Base-by-base conservation (phyloP, 345 rosid genomes). In the Hypericum perforatum region DNA sequence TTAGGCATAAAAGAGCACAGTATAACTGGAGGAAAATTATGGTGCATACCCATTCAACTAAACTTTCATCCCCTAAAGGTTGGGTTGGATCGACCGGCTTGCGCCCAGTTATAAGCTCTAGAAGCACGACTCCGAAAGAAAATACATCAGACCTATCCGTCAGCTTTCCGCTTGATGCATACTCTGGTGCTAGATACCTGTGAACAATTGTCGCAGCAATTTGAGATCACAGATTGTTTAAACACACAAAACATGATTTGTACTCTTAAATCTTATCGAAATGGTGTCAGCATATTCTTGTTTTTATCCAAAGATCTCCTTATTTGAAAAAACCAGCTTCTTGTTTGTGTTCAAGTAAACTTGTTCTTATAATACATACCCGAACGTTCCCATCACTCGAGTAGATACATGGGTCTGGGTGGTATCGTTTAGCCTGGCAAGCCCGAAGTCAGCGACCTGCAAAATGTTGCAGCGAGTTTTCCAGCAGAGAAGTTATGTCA, bases 331-430 rank as follows among this genome's bases (percentile, higher is more conserved):
- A 47, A 56, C 53, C 29, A 43, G 46, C 4, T 43, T 10, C 12
- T 5, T 5, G 12, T 9, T 9, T 43, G 3, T 5, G 9, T 4
- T 14, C 4, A 43, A 43, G 5, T 5, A 14, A 43, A 11, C 7
- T 43, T 5, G 12, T 43, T 43, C 9, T 43, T 43, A 15, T 36
- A 62, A 52, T 41, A 70, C 95, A 59, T 75, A 89, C 99, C 95
- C 97, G 51, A 89, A 89, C 54, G 97, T 89, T 29, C 99, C 97
- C 99, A 94, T 89, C 56, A 89, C 97, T n/a, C 99, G 78, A 58
- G 97, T 94, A 54, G 99, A 94, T 54, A 94, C 97, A 73, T 94
- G 99, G 16, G 95, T 80, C 61, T 84, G 89, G 11, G 79, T 58
- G 14, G 92, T 76, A 68, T 80, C 92, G 16, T 77, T 82, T 40